Evolutionary conservation across 352 stramenopile genomes (phyloP), one percentile per base, ranked within the genome.

Genomic region (Phytophthora brassicae): DNA sequence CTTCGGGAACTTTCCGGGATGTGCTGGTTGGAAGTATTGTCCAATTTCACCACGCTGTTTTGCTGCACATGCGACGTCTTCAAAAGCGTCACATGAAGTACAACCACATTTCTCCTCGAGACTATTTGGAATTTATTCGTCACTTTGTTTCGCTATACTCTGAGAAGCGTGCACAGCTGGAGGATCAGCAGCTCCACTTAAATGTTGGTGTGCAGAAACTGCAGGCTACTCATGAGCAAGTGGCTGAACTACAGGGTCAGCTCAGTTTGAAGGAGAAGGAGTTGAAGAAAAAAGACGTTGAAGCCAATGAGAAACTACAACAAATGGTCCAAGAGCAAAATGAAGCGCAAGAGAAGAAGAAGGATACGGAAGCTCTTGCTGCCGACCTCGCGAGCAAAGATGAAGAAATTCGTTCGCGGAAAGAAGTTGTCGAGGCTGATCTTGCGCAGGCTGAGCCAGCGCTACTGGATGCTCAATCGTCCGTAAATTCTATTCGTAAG

Each of bases 291-390:
- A 99, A 99, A 66, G 96, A 99, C 45, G 77, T 81, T 7, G 81
- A 99, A 69, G 97, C 97, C 4, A 99, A 99, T 58, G 88, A 97
- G 46, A 99, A 99, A 78, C 85, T 99, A 0, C 92, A 99, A 61
- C 94, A 99, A 70, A 99, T 99, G 97, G 94, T 99, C 16, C 89
- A 89, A 29, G 97, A 99, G 61, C 97, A 99, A 59, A 99, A 99
- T 59, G 91, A 98, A 69, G 97, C 97, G 2, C 92, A 99, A 73
- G 88, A 93, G 35, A 88, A 97, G 42, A 99, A 99, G 77, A 90
- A 92, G 36, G 94, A 99, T 67, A 98, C 96, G 0, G 95, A 99
- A 64, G 84, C 93, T 45, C 91, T 99, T 62, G 97, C 89, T 41
- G 70, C 85, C 11, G 96, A 99, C 68, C 86, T 99, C 23, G 86